phyloP scores from a whole-genome alignment of 1,284 basidiomycete genomes.

The Prillingera fragicola region DNA sequence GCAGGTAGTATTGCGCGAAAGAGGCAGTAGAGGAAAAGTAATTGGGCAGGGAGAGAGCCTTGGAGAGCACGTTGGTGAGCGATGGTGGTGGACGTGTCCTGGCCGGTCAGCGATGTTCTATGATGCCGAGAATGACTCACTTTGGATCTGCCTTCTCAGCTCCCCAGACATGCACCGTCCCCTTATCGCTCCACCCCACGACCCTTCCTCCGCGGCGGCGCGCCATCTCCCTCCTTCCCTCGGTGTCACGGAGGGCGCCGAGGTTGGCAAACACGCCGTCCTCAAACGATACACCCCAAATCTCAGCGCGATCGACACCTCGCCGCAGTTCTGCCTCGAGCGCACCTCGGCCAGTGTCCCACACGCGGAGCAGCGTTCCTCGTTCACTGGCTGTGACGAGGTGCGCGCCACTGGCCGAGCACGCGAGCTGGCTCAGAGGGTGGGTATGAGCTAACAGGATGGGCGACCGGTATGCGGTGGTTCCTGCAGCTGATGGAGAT shows the following conservation, averaged over 20 bases:
- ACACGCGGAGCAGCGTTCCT: conserved; percentile 83
- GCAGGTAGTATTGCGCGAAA: conserved; percentile 85
- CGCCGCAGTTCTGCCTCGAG: conserved; percentile 75
- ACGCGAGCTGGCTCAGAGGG: conserved; percentile 68
- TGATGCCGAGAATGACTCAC: neutral
- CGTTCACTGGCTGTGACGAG: conserved; percentile 78
- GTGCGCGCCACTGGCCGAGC: conserved; percentile 69
- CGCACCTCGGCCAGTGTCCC: conserved; percentile 72
- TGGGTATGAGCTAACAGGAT: conserved; percentile 83
- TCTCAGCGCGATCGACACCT: conserved; percentile 84
- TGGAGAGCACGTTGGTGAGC: conserved; percentile 65
- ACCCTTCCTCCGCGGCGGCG: conserved; percentile 28
- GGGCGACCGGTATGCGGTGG: conserved; percentile 47
- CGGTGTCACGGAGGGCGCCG: conserved; percentile 48
- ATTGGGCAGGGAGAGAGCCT: conserved; percentile 76
- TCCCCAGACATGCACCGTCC: conserved; percentile 81
- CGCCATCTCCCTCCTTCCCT: conserved; percentile 60
- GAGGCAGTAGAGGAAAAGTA: conserved; percentile 93
- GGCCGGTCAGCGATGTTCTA: no score
- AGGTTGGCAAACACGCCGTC: conserved; percentile 10
- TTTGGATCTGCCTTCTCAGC: conserved; percentile 26
- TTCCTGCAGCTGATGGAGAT: neutral
- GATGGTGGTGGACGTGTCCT: conserved; percentile 50
- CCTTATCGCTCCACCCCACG: conserved; percentile 77
- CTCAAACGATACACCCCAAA: conserved; percentile 67